A percentile compares a stretch with the other conserved stretches of the same genome.
Conservation (phyloP, 1,139 yeast species). For the Groenewaldozyma sp. region DNA sequence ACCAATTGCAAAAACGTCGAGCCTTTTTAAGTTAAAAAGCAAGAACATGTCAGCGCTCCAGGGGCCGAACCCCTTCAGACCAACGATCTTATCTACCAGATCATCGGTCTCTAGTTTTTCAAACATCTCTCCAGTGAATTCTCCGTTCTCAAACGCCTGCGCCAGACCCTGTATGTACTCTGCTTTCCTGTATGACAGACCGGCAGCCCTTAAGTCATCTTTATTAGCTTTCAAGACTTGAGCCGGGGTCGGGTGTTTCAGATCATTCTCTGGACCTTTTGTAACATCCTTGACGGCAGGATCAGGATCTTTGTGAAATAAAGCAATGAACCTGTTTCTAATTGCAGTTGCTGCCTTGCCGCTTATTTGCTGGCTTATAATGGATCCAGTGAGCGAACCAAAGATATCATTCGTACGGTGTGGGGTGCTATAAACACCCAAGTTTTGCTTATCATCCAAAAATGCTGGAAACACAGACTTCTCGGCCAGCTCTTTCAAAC, state of each 20-base stretch:
- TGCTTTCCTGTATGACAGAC: conserved; percentile 62
- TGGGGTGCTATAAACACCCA: conserved; percentile 1
- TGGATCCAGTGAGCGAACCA: conserved; percentile 38
- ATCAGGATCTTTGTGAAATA: conserved; percentile 5
- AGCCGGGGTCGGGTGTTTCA: conserved; percentile 44
- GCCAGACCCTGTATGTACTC: conserved; percentile 57
- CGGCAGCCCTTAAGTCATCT: conserved; percentile 51
- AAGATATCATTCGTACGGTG: conserved; percentile 20
- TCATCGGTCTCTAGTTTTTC: conserved; percentile 33
- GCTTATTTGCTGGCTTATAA: conserved; percentile 76
- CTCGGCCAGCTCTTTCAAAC: conserved; percentile 20
- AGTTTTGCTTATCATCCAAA: conserved; percentile 10
- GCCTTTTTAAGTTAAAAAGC: conserved; percentile 54
- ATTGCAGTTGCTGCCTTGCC: conserved; percentile 75
- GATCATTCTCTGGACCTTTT: not conserved
- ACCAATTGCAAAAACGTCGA: conserved; percentile 65
- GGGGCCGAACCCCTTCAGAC: conserved; percentile 70
- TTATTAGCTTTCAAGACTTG: conserved; percentile 34
- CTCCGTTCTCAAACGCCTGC: conserved; percentile 41
- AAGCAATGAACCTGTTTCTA: conserved; percentile 36
- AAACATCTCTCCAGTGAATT: conserved; percentile 38
- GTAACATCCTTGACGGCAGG: conserved; percentile 1
- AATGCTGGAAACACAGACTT: conserved; percentile 24
- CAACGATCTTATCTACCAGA: conserved; percentile 46
- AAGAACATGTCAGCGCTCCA: conserved; percentile 93